Percentiles rank a stretch among this genome's conserved stretches.
Evolutionary conservation across 2,329 filamentous ascomycete genomes (phyloP).

Genomic region (Magnaporthiopsis rhizophila): DNA sequence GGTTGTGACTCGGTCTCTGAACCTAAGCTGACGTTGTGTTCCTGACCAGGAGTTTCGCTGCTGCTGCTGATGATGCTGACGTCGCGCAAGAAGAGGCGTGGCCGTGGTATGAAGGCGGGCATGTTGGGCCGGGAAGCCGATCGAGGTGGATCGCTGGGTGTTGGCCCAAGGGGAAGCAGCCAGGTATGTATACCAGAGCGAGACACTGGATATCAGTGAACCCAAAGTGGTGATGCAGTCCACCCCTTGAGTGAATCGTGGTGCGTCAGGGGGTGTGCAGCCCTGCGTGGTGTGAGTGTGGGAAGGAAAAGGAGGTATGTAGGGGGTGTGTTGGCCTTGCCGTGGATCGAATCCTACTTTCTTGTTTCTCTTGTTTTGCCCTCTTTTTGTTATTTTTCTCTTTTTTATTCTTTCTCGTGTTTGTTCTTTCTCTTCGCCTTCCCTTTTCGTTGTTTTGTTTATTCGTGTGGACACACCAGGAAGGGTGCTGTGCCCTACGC

Average conservation of each 20-base stretch:
- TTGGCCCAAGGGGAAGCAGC: background rate
- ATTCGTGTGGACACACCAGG: background rate
- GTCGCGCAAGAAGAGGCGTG: background rate
- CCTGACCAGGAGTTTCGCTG: background rate
- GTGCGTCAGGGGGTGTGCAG: background rate
- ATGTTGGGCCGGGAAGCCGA: slow-evolving; percentile 16
- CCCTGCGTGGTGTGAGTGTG: background rate
- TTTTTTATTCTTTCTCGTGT: background rate
- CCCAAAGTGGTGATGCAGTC: background rate
- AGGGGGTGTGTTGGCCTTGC: background rate
- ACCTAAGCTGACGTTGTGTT: background rate
- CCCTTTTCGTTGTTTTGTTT: background rate
- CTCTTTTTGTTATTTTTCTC: background rate
- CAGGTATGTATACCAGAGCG: background rate
- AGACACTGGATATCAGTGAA: background rate
- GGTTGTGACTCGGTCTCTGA: background rate
- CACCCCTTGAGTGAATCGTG: background rate
- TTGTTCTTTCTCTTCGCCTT: background rate
- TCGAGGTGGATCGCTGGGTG: background rate
- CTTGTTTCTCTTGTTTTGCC: background rate
- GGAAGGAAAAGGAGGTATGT: background rate
- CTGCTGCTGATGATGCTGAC: background rate
- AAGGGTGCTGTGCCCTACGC: background rate
- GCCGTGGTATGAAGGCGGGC: slow-evolving; percentile 20
- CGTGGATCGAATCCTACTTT: background rate